A percentile compares a stretch with the other conserved stretches of the same genome.
phyloP scores from a whole-genome alignment of 352 stramenopile genomes.

The Phytophthora sp. region DNA sequence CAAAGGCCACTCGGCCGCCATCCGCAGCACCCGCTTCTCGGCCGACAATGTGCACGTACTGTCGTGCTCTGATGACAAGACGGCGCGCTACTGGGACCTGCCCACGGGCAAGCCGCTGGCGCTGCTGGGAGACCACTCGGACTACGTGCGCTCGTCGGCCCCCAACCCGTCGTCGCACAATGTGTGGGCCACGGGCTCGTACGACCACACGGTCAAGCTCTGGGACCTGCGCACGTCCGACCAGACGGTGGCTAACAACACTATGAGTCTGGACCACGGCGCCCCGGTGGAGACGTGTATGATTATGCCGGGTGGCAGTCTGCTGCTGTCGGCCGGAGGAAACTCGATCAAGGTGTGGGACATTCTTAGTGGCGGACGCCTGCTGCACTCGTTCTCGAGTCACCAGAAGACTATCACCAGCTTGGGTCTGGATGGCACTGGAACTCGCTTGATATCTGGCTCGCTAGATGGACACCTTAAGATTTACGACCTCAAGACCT shows the following conservation, averaged over 20 bases:
- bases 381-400: constrained; percentile 91
- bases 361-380: constrained; percentile 82
- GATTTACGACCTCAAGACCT: constrained; percentile 93
- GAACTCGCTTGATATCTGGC: constrained; percentile 88
- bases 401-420: constrained; percentile 96
- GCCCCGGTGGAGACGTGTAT: constrained; percentile 89
- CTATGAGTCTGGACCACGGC: constrained; percentile 81
- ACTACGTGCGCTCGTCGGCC: constrained; percentile 88
- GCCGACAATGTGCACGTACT: constrained; percentile 88
- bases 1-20: constrained; percentile 82
- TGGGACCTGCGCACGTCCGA: constrained; percentile 91
- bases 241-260: constrained; percentile 60
- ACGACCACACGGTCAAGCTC: constrained; percentile 93
- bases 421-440: constrained; percentile 86
- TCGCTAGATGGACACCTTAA: constrained; percentile 94
- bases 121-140: constrained; percentile 82
- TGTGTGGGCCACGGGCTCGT: constrained; percentile 89
- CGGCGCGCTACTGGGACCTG: constrained; percentile 88
- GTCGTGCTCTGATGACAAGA: constrained; percentile 92
- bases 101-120: constrained; percentile 80
- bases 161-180: constrained; percentile 76
- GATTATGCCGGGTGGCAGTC: constrained; percentile 82
- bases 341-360: constrained; percentile 95
- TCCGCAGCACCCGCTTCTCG: constrained; percentile 83
- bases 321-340: constrained; percentile 86